phyloP scores from a whole-genome alignment of 768 basidiomycete genomes.

The Cystofilobasidium bisporidii region DNA sequence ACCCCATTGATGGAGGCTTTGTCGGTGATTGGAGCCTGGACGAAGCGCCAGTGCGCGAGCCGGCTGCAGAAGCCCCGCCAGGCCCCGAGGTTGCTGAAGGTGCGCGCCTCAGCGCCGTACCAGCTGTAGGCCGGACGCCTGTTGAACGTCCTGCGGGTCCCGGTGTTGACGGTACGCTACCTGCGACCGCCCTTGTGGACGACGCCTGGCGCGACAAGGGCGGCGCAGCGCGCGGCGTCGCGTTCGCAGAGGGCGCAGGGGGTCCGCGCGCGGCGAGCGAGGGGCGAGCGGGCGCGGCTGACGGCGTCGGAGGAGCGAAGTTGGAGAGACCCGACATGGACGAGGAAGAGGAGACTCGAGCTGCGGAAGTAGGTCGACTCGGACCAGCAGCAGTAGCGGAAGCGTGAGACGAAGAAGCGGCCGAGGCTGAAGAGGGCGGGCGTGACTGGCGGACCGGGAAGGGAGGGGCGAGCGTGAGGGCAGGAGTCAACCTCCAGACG shows the following conservation, averaged over 20 bases:
- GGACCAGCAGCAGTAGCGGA: not conserved
- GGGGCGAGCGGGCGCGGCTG: not conserved
- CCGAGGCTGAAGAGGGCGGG: constrained; percentile 17
- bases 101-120: no score
- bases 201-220: not conserved
- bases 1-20: not conserved
- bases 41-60: not conserved
- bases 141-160: not conserved
- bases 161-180: not conserved
- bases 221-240: not conserved
- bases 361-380: not conserved
- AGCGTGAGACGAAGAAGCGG: not conserved
- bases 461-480: not conserved
- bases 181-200: not conserved
- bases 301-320: not conserved
- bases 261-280: not conserved
- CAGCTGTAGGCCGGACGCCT: not conserved
- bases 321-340: not conserved
- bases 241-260: not conserved
- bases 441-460: constrained; percentile 21
- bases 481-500: no score
- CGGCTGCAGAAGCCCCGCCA: not conserved
- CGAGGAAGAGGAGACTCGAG: not conserved
- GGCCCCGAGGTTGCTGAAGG: not conserved
- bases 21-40: not conserved